A percentile compares a stretch with the other conserved stretches of the same genome.
phyloP scores from a whole-genome alignment of 768 basidiomycete species.

The Podaxis sp. region DNA sequence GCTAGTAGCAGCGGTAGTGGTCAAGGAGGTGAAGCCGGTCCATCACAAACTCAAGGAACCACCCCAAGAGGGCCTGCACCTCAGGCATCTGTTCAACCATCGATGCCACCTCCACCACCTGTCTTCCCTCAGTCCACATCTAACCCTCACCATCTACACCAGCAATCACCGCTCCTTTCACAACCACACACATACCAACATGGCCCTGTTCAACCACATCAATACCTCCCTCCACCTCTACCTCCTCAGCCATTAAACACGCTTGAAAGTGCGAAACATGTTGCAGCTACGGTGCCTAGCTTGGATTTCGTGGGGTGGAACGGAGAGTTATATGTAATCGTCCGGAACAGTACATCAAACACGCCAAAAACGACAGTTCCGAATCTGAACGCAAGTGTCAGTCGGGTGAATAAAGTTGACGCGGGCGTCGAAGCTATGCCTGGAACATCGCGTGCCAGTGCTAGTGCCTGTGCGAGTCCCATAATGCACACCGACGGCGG shows the following conservation, averaged over 20 bases:
- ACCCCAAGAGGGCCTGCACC: too few relatives aligned
- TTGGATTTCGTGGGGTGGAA: conserved; percentile 75
- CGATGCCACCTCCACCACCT: neutral
- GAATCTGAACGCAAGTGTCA: neutral
- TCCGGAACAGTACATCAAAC: conserved; percentile 31
- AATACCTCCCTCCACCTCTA: neutral
- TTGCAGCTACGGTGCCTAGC: conserved; percentile 49
- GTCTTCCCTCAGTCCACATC: neutral
- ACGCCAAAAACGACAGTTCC: neutral
- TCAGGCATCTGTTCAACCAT: neutral
- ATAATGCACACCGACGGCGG: neutral
- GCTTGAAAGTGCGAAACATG: conserved; percentile 41
- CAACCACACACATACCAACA: too few relatives aligned
- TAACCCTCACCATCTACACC: neutral
- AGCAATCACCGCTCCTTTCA: neutral
- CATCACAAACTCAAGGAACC: neutral
- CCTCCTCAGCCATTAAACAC: neutral
- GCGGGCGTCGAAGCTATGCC: neutral
- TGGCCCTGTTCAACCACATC: neutral
- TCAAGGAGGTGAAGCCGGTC: neutral
- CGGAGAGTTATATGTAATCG: conserved; percentile 68
- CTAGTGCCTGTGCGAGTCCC: neutral
- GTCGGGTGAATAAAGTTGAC: neutral
- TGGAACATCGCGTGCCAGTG: neutral
- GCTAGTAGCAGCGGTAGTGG: neutral